phyloP scores from a whole-genome alignment of 768 basidiomycete genomes.

The Leccinum longicurvipes region DNA sequence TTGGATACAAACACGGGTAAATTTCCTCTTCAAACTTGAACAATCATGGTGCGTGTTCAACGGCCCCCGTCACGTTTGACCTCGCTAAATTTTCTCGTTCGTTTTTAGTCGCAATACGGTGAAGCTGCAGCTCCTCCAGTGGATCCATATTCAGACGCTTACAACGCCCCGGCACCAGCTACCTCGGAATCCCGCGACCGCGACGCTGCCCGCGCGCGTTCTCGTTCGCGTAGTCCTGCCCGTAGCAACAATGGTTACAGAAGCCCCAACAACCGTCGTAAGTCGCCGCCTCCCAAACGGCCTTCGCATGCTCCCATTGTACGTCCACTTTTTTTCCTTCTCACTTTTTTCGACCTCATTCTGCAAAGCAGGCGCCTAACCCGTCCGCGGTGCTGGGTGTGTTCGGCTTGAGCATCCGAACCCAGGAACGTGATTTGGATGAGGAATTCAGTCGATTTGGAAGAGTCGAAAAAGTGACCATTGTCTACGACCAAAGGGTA shows the following conservation, averaged over 20 bases:
- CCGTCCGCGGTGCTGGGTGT: slow-evolving; percentile 90
- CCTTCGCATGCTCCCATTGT: slow-evolving; percentile 75
- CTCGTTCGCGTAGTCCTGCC: slow-evolving; percentile 70
- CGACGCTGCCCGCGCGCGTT: slow-evolving; percentile 61
- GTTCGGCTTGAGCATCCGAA: slow-evolving; percentile 97
- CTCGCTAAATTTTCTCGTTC: slow-evolving; percentile 2
- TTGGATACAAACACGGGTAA: slow-evolving; percentile 45
- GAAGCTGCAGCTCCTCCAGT: slow-evolving; percentile 56
- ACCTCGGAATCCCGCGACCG: slow-evolving; percentile 48
- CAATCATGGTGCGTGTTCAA: slow-evolving; percentile 64
- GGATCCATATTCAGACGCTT: slow-evolving; percentile 82
- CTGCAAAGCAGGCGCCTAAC: slow-evolving; percentile 70
- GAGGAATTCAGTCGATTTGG: slow-evolving; percentile 91
- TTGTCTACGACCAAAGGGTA: slow-evolving; percentile 96
- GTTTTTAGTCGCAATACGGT: slow-evolving; percentile 52
- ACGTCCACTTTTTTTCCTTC: slow-evolving; percentile 31
- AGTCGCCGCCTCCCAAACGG: slow-evolving; percentile 59
- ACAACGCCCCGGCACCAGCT: slow-evolving; percentile 60
- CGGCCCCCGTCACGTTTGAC: neutral
- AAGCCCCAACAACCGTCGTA: slow-evolving; percentile 56
- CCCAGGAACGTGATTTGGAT: slow-evolving; percentile 89
- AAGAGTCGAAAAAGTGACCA: slow-evolving; percentile 89
- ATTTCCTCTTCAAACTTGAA: slow-evolving; percentile 44
- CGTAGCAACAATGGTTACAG: slow-evolving; percentile 52
- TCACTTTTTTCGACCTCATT: slow-evolving; percentile 32